Evolutionary conservation across 2,329 filamentous ascomycete species (phyloP), one percentile per base, ranked within the genome.

Genomic region (Ophiostoma piceae): DNA sequence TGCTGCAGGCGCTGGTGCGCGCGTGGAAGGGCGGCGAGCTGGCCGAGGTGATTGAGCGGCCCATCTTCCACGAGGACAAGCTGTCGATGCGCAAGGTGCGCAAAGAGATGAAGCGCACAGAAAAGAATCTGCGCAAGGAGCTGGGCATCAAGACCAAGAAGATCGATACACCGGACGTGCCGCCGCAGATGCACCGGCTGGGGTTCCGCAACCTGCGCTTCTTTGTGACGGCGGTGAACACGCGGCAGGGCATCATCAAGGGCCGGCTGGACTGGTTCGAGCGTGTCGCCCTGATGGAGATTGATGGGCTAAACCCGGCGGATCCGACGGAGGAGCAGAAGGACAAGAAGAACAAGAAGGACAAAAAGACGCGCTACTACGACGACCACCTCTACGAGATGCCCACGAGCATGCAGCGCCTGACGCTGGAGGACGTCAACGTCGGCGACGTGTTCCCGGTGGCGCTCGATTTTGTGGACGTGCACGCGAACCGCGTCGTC

Each of bases 1-100:
- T 87, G 66, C 79, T 86, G 66, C 70, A 88, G 75, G 86, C 87
- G 32, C 79, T 90, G 41, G 79, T 87, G 68, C 85, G 87, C 16
- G 86, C 84, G 16, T 89, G 86, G 87, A 79, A 80, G 72, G 87
- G 83, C 74, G 79, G 79, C 68, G 83, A 87, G 75, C 22, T 70
- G 68, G 37, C 22, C 39, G 65, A 66, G 65, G 65, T 66, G 65
- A n/a, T 43, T 14, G 37, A 66, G 65, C 65, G 65, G n/a, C 37
- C 39, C 9, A 43, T 60, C 67, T 57, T 54, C 51, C 14, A 26
- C 14, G 32, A n/a, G 26, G 54, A 14, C 19, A 29, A 41, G 37
- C n/a, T 26, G 37, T 66, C 39, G n/a, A 47, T 8, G 14, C n/a
- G 39, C 32, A 16, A 32, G 3, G 68, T 39, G 29, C 39, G 51